Percentiles rank a stretch among this genome's conserved stretches.
These are phyloP conservation scores for Carex kokanica DNA, from an alignment of 176 grass and related monocot genomes.

Conservation along the genomic window DNA sequence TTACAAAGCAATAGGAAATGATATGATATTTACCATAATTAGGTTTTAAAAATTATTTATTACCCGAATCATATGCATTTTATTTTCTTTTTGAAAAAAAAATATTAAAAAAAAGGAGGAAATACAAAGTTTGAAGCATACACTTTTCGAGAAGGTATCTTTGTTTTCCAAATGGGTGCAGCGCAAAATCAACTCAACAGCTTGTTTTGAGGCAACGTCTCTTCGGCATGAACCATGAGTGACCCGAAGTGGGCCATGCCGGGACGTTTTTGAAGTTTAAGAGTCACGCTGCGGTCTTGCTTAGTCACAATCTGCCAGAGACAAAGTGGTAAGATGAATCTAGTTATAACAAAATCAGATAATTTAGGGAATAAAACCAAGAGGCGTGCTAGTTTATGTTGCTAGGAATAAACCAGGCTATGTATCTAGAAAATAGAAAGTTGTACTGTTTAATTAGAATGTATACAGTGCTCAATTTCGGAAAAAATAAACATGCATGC, in stretches of 20 bases:
- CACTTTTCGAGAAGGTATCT: constrained; percentile 88
- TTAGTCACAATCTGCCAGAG: constrained; percentile 81
- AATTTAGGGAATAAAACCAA: not conserved
- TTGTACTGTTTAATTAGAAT: not conserved
- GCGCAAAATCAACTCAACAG: constrained; percentile 58
- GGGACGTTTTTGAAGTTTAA: constrained; percentile 51
- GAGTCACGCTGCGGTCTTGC: constrained; percentile 44
- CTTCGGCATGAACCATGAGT: constrained; percentile 70
- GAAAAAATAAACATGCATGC: not conserved
- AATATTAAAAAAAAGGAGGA: no score
- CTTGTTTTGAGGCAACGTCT: constrained; percentile 67
- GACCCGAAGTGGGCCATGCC: constrained; percentile 45
- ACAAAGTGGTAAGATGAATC: constrained; percentile 18
- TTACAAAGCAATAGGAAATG: not conserved
- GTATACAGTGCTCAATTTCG: not conserved
- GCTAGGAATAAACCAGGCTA: not conserved
- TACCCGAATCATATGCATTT: constrained; percentile 67
- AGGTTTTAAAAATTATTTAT: not conserved
- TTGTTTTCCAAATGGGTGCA: constrained; percentile 73
- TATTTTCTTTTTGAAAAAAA: no score
- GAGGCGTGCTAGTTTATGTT: not conserved
- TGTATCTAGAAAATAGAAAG: not conserved
- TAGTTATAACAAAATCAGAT: not conserved
- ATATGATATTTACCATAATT: not conserved
- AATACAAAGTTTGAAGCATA: constrained; percentile 35